These are phyloP conservation scores for Drechslerella stenobrocha DNA, from an alignment of 2,329 filamentous ascomycete genomes.

Conservation along the genomic window DNA sequence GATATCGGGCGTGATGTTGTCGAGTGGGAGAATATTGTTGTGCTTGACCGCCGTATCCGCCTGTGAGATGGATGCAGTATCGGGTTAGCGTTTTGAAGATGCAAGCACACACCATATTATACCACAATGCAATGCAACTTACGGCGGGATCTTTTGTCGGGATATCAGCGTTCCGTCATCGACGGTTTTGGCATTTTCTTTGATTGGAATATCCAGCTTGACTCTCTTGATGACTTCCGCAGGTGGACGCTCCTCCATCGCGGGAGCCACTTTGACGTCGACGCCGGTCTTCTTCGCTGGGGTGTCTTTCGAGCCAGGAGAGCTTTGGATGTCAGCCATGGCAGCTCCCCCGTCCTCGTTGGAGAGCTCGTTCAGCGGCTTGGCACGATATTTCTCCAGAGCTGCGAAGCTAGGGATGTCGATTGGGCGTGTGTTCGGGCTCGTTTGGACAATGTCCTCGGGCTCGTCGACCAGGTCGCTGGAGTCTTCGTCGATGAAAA, in stretches of 20 bases:
- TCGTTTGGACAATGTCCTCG: constrained; percentile 19
- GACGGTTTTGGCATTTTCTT: neutral
- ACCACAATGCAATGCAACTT: constrained; percentile 10
- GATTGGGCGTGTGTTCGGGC: neutral
- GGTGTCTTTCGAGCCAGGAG: neutral
- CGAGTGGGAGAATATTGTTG: constrained; percentile 41
- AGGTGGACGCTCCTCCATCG: neutral
- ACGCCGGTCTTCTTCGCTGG: constrained; percentile 10
- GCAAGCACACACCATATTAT: too few species aligned
- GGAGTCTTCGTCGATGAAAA: constrained; percentile 41
- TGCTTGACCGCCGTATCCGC: constrained; percentile 36
- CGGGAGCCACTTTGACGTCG: neutral
- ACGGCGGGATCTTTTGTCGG: constrained; percentile 36
- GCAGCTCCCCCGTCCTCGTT: constrained; percentile 20
- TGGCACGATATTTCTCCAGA: constrained; percentile 9
- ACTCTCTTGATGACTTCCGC: constrained; percentile 29
- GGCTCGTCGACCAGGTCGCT: constrained; percentile 23
- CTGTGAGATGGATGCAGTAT: constrained; percentile 8
- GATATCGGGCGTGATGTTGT: constrained; percentile 5
- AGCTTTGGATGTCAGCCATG: constrained; percentile 6
- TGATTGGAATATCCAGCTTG: constrained; percentile 26
- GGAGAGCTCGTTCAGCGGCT: neutral
- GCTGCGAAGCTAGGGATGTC: constrained; percentile 18
- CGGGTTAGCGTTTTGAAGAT: too few species aligned
- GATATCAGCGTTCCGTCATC: constrained; percentile 6